Base-by-base conservation (phyloP, 805 yeast species). In the Sugiyamaella marilandica region DNA sequence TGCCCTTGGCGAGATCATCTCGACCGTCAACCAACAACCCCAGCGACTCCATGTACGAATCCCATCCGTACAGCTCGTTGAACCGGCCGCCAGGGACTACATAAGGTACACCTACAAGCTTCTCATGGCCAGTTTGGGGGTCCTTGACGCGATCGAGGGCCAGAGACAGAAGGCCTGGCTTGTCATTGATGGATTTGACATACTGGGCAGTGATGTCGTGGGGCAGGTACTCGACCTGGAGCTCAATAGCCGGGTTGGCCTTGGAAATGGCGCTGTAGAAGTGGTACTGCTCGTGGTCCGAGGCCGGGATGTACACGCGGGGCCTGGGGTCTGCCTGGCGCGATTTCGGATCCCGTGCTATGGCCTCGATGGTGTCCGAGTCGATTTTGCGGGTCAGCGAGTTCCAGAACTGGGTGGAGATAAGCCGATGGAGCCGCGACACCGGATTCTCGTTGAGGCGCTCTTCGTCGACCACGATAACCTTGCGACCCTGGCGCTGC, bases 61-160 rank as follows among this genome's bases (percentile, higher is more conserved):
- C 99, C 99, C 99, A 92, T 13, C 98, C 99, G 64, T 94, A 92
- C 54, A 90, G 78, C 70, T 92, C 99, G 71, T 94, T 94, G 70
- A 92, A 92, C 58, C 99, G 75, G 19, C 99, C 98, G 14, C 99
- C 99, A 1, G 99, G 99, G 21, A 92, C 98, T 14, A 88, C 86
- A 68, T 92, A 92, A 0, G 96, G 96, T 62, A 78, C 82, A 18
- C 90, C 88, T 37, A 78, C 73, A 9, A 32, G 41, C 11, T 77
- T 74, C 14, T 64, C 65, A 39, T 79, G 78, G 52, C 82, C 79
- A 0, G 77, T 70, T 7, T 44, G 47, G 14, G 85, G 82, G 58
- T 82, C 82, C 41, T 68, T 64, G 21, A 66, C 72, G 46, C 71
- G 77, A 55, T 76, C 77, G 74, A 87, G 79, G 0, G 92, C 96